Conservation (phyloP, 2,329 filamentous ascomycete genomes). For the Emydomyces testavorans region DNA sequence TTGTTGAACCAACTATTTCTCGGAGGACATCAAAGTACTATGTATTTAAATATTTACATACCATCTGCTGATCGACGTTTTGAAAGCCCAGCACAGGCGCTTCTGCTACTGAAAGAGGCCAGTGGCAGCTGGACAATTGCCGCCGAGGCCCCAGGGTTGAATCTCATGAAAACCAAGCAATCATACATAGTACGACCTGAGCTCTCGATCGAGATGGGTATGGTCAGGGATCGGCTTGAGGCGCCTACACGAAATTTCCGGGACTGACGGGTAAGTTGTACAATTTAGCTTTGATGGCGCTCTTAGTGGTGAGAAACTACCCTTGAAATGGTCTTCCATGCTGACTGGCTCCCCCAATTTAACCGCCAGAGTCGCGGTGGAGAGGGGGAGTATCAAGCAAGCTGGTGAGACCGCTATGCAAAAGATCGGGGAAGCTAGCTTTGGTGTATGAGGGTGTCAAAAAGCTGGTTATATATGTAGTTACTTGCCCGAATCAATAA, state of each 20-base stretch:
- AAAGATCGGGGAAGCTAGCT: too few relatives aligned
- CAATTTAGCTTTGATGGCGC: too few relatives aligned
- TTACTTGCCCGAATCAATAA: too few relatives aligned
- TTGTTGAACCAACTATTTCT: background rate
- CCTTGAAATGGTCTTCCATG: too few relatives aligned
- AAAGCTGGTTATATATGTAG: too few relatives aligned
- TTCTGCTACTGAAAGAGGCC: background rate
- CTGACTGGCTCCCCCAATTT: too few relatives aligned
- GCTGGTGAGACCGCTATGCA: too few relatives aligned
- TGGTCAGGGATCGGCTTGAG: background rate
- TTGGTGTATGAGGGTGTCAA: too few relatives aligned
- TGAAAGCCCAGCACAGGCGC: background rate
- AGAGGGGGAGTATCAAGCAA: too few relatives aligned
- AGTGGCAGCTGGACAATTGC: background rate
- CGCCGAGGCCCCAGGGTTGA: background rate
- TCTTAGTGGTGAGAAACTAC: too few relatives aligned
- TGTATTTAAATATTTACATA: background rate
- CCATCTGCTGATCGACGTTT: background rate
- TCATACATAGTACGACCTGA: background rate
- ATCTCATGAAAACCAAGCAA: too few relatives aligned
- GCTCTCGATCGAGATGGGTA: background rate
- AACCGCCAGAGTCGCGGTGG: too few relatives aligned
- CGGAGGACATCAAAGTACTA: background rate
- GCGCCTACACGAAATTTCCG: background rate
- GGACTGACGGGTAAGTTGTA: background rate